These are phyloP conservation scores for Lichina pygmaea DNA, from an alignment of 495 filamentous ascomycete genomes.

Conservation along the genomic window DNA sequence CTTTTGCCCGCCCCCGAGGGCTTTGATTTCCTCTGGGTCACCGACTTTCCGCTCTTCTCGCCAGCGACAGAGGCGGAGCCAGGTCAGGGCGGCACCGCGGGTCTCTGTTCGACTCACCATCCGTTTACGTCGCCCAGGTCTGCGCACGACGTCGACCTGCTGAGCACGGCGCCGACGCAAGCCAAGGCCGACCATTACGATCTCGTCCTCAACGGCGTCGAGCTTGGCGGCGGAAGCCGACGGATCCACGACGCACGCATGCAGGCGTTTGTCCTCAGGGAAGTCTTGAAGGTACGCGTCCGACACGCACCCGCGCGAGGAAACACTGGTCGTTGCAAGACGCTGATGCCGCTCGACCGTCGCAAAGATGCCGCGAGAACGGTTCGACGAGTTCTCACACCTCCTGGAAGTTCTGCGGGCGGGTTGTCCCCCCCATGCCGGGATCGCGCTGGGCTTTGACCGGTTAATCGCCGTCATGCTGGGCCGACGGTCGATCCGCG, in stretches of 20 bases:
- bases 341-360: conserved; percentile 10
- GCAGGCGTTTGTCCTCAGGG: conserved; percentile 61
- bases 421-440: conserved; percentile 93
- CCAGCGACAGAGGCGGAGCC: conserved; percentile 28
- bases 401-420: conserved; percentile 55
- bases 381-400: conserved; percentile 55
- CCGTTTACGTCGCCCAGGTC: conserved; percentile 79
- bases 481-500: conserved; percentile 45
- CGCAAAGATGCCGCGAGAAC: conserved; percentile 23
- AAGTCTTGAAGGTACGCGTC: conserved; percentile 37
- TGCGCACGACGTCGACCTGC: conserved; percentile 41
- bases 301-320: not conserved
- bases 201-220: conserved; percentile 82
- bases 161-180: conserved; percentile 40
- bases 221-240: conserved; percentile 75
- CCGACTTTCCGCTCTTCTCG: conserved; percentile 76
- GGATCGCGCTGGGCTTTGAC: conserved; percentile 80
- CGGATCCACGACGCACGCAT: conserved; percentile 72
- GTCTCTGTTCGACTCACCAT: conserved; percentile 74
- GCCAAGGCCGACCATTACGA: conserved; percentile 75
- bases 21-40: conserved; percentile 60
- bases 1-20: conserved; percentile 24
- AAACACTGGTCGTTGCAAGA: not conserved
- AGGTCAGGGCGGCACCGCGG: conserved; percentile 57
- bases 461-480: conserved; percentile 61